Evolutionary conservation across 2,329 filamentous ascomycete species (phyloP), one percentile per base, ranked within the genome.

Genomic region (Orbilia brochopaga): DNA sequence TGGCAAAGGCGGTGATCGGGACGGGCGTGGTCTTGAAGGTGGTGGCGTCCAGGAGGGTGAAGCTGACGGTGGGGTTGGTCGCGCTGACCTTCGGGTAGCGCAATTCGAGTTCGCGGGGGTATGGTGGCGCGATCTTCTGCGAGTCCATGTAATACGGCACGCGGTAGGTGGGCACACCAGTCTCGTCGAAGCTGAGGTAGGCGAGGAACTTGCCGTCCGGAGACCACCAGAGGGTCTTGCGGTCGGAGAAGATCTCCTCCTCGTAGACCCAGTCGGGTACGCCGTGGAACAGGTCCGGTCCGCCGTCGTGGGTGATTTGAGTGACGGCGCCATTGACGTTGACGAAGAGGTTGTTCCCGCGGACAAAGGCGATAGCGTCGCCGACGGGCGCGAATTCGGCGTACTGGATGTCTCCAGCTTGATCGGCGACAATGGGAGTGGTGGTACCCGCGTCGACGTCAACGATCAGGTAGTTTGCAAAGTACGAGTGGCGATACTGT

Each of bases 1-100:
- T 80, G 7, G 83, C 79, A 76, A 87, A 90, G 0, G 83, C 85
- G 15, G 85, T 82, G 19, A 88, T 82, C 0, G 83, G 77, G 1
- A 88, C 79, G 0, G 80, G 75, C 1, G 79, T 79, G 4, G 81
- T 79, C 1, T 81, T 80, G n/a, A 70, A 54, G 10, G 74, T 50
- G 2, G 80, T 80, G 11, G 89, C 77, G 19, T 84, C 80, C 1
- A 90, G 79, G 0, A 90, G 77, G 60, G 85, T 85, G 73, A 90
- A 82, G 15, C 82, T 80, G 0, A 88, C 87, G 0, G 85, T 87
- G 0, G 88, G 88, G 76, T 90, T 90, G 72, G 83, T 88, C 53
- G 84, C 84, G 52, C 87, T 87, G 10, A 88, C 87, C 78, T 90
- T 90, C 48, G 88, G 87, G 74, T 90, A 90, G 11, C 87, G 82